Percentiles rank a stretch among this genome's conserved stretches.
These are phyloP conservation scores for Drechslerella stenobrocha DNA, from an alignment of 2,329 filamentous ascomycete genomes.

Conservation along the genomic window DNA sequence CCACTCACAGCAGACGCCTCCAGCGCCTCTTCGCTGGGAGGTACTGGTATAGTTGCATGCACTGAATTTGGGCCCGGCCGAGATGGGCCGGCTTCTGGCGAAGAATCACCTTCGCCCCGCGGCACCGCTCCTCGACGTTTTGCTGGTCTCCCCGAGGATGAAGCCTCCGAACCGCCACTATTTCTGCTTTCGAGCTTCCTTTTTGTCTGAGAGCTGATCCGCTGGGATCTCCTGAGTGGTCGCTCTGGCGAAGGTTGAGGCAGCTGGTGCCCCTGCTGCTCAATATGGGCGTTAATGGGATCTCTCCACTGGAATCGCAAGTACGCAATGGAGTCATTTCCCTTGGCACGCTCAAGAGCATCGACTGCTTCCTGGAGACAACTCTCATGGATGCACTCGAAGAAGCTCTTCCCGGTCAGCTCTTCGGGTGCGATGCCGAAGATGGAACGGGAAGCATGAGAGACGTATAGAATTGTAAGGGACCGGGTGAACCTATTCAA, in stretches of 20 bases:
- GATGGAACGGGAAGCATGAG: conserved; percentile 73
- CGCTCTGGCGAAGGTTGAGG: conserved; percentile 51
- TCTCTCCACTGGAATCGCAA: conserved; percentile 82
- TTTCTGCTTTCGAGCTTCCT: conserved; percentile 58
- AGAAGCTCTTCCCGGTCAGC: conserved; percentile 77
- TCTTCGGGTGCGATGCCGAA: conserved; percentile 71
- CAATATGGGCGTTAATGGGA: conserved; percentile 59
- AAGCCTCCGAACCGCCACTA: not conserved
- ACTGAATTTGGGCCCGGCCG: conserved; percentile 13
- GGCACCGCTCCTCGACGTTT: conserved; percentile 52
- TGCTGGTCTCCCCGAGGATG: conserved; percentile 58
- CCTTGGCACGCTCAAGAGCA: conserved; percentile 81
- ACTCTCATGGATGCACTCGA: conserved; percentile 79
- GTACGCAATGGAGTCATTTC: conserved; percentile 88
- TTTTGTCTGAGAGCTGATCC: conserved; percentile 55
- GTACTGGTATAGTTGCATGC: conserved; percentile 4
- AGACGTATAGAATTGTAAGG: conserved; percentile 83
- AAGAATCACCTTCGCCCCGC: conserved; percentile 18
- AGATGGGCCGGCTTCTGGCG: conserved; percentile 55
- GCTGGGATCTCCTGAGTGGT: conserved; percentile 58
- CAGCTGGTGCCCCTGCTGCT: conserved; percentile 54
- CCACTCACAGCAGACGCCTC: conserved; percentile 59
- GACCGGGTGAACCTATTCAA: conserved; percentile 83
- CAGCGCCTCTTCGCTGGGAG: conserved; percentile 40
- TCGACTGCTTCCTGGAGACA: conserved; percentile 75